phyloP scores from a whole-genome alignment of 768 basidiomycete genomes.

The Cystobasidium onofrii region DNA sequence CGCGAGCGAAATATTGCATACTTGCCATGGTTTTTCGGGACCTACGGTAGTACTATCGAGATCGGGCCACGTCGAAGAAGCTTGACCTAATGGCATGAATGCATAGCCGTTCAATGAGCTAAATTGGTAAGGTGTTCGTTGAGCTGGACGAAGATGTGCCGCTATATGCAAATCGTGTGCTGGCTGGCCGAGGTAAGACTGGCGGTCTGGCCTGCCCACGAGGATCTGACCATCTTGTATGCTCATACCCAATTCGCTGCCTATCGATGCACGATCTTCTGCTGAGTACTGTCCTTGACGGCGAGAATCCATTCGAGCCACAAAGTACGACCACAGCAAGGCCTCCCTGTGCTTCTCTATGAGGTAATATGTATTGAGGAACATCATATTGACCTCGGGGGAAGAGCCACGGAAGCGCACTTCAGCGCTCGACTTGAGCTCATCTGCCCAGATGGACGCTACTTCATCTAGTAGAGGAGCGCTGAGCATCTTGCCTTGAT shows the following conservation, averaged over 20 bases:
- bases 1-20: constrained; percentile 39
- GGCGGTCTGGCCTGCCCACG: not conserved
- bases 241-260: constrained; percentile 2
- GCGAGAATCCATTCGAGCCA: constrained; percentile 8
- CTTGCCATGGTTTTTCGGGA: not conserved
- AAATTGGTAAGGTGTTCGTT: constrained; percentile 24
- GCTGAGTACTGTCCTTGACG: constrained; percentile 23
- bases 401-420: constrained; percentile 34
- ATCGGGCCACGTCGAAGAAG: not conserved
- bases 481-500: not conserved
- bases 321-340: constrained; percentile 36
- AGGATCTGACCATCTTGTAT: not conserved
- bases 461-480: constrained; percentile 1
- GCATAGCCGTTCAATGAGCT: constrained; percentile 46
- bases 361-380: constrained; percentile 34
- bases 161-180: not conserved
- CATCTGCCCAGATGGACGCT: constrained; percentile 13
- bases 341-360: constrained; percentile 40
- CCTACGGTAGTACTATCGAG: not conserved
- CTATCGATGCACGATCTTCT: constrained; percentile 31
- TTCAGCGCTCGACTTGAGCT: constrained; percentile 46
- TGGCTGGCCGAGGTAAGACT: not conserved
- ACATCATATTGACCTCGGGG: constrained; percentile 26
- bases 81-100: constrained; percentile 36
- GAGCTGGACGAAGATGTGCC: constrained; percentile 32